A percentile compares a stretch with the other conserved stretches of the same genome.
phyloP scores from a whole-genome alignment of 2,329 filamentous ascomycete species.

The Arthroderma uncinatum region DNA sequence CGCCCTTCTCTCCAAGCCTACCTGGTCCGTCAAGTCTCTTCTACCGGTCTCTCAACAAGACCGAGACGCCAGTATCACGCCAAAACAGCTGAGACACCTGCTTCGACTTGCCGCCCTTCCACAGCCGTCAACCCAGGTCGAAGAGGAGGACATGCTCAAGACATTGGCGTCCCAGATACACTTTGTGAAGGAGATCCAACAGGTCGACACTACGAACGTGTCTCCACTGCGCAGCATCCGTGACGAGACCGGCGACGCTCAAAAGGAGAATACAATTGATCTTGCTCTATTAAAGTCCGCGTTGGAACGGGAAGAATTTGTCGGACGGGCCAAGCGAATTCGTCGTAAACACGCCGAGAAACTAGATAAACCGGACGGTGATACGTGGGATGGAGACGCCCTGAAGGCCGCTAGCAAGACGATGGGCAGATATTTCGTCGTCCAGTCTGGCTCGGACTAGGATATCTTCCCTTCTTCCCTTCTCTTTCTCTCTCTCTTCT shows the following conservation, averaged over 20 bases:
- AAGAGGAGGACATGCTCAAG: constrained; percentile 59
- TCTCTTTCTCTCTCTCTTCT: not conserved
- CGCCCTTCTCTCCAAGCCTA: constrained; percentile 54
- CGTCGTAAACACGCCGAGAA: constrained; percentile 26
- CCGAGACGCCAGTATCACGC: constrained; percentile 41
- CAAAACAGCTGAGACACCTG: constrained; percentile 65
- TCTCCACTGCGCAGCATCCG: constrained; percentile 66
- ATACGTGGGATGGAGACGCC: constrained; percentile 58
- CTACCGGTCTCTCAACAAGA: constrained; percentile 32
- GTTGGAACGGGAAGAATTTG: constrained; percentile 31
- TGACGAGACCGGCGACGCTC: constrained; percentile 48
- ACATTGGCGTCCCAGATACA: constrained; percentile 73
- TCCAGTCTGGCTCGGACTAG: constrained; percentile 37
- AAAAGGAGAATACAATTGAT: constrained; percentile 31
- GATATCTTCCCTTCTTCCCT: not conserved
- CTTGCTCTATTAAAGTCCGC: constrained; percentile 28
- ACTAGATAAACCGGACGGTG: constrained; percentile 30
- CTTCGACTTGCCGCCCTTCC: constrained; percentile 83
- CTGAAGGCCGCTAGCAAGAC: constrained; percentile 54
- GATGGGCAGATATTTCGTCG: constrained; percentile 64
- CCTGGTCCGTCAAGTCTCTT: constrained; percentile 73
- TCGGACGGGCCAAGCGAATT: constrained; percentile 38
- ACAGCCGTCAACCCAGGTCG: constrained; percentile 48
- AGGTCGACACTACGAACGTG: constrained; percentile 61
- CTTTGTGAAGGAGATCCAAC: constrained; percentile 80